phyloP scores from a whole-genome alignment of 441 rosid species.

The Gossypium laxum region DNA sequence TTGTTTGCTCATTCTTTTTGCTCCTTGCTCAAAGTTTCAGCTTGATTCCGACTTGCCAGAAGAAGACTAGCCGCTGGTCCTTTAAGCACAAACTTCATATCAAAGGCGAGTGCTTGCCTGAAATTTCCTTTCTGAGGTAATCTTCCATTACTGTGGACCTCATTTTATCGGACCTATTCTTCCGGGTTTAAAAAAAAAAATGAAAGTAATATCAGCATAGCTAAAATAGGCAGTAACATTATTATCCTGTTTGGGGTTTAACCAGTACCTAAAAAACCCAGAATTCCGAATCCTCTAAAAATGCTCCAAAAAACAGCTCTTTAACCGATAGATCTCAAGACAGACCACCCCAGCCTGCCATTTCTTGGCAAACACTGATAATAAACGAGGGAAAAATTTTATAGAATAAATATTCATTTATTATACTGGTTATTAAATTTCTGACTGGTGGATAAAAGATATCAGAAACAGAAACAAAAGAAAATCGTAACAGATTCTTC shows the following conservation, averaged over 20 bases:
- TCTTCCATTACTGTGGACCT: conserved; percentile 8
- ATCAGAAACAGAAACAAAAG: conserved; percentile 12
- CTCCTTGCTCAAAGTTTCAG: conserved; percentile 6
- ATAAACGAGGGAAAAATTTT: background rate
- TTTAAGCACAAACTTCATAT: conserved; percentile 7
- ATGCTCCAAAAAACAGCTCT: background rate
- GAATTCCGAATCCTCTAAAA: background rate
- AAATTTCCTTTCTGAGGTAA: conserved; percentile 7
- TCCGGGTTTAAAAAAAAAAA: background rate
- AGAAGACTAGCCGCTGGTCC: conserved; percentile 6
- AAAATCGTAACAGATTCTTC: conserved; percentile 31
- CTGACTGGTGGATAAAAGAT: background rate
- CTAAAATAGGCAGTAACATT: background rate
- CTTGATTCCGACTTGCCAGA: background rate
- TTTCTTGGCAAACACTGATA: background rate
- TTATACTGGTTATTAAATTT: background rate
- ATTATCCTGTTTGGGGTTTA: conserved; percentile 6
- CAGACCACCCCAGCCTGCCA: conserved; percentile 7
- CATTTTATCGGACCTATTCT: conserved; percentile 13
- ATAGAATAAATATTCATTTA: background rate
- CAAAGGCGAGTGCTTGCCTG: background rate
- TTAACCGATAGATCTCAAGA: conserved; percentile 19
- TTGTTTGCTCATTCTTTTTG: conserved; percentile 24
- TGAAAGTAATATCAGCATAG: background rate
- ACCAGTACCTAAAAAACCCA: background rate